Evolutionary conservation across 345 rosid genomes (phyloP).

Genomic region (Gossypium anomalum): DNA sequence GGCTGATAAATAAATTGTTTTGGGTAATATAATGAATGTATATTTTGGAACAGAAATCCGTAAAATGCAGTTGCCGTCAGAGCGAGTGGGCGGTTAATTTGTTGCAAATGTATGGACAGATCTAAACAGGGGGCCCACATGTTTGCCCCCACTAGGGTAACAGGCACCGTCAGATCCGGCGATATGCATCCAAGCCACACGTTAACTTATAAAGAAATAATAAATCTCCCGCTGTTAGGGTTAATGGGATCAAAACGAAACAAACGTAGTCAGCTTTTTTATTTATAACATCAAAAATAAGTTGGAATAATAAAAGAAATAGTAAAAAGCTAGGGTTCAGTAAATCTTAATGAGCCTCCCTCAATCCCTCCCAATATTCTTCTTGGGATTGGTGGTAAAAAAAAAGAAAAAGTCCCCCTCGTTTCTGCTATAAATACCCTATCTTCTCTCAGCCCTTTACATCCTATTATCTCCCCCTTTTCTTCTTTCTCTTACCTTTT

Average conservation of each 20-base stretch:
- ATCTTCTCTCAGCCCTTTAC: conserved; percentile 22
- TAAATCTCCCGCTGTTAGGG: conserved; percentile 2
- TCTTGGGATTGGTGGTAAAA: conserved; percentile 84
- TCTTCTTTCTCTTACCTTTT: neutral
- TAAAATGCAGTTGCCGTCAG: neutral
- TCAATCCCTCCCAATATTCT: conserved; percentile 56
- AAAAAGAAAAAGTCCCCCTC: conserved; percentile 30
- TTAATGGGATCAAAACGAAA: conserved; percentile 28
- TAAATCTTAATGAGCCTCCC: conserved; percentile 25
- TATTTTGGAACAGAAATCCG: neutral
- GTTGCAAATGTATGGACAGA: conserved; percentile 28
- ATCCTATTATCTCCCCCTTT: conserved; percentile 3
- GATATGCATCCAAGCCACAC: conserved; percentile 43
- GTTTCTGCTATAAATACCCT: conserved; percentile 51
- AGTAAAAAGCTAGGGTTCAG: conserved; percentile 32
- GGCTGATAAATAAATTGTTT: no score
- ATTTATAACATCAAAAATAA: neutral
- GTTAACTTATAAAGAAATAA: conserved; percentile 16
- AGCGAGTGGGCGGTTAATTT: conserved; percentile 23
- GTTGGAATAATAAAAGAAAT: neutral
- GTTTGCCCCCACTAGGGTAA: conserved; percentile 30
- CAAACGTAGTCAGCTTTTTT: conserved; percentile 23
- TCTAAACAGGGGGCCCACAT: conserved; percentile 27
- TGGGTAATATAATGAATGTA: neutral
- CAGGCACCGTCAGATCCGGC: conserved; percentile 49